phyloP scores from a whole-genome alignment of 805 yeast species.

The Cephaloascus fragrans region DNA sequence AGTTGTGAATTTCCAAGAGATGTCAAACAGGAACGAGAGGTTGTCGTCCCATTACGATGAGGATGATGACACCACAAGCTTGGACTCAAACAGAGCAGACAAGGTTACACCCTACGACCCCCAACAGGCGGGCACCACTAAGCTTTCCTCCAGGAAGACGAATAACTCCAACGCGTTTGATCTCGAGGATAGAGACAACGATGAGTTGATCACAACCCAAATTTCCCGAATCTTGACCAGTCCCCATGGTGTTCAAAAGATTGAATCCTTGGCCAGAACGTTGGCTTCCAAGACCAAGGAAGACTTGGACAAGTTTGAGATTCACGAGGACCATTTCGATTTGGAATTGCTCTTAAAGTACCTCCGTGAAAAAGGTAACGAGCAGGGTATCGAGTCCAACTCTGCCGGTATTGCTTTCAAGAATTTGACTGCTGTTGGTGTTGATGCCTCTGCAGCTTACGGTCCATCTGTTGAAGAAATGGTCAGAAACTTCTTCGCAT shows the following conservation, averaged over 20 bases:
- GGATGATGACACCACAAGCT: neutral
- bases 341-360: slow-evolving; percentile 29
- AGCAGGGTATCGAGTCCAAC: slow-evolving; percentile 35
- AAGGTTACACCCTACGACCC: neutral
- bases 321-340: slow-evolving; percentile 37
- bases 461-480: slow-evolving; percentile 37
- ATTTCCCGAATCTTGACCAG: slow-evolving; percentile 10
- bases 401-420: slow-evolving; percentile 42
- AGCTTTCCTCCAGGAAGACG: neutral
- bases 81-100: neutral
- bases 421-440: slow-evolving; percentile 32
- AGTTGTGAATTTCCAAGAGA: no score
- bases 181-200: slow-evolving; percentile 4
- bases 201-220: slow-evolving; percentile 13
- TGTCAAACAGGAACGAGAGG: no score
- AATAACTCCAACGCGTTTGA: neutral
- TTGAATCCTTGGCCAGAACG: slow-evolving; percentile 40
- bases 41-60: neutral
- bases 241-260: slow-evolving; percentile 16
- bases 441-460: slow-evolving; percentile 43
- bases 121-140: neutral
- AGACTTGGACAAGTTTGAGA: slow-evolving; percentile 33
- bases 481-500: slow-evolving; percentile 18
- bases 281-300: slow-evolving; percentile 38
- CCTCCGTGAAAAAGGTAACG: slow-evolving; percentile 6